A percentile compares a stretch with the other conserved stretches of the same genome.
These are phyloP conservation scores for Beauveria australis DNA, from an alignment of 2,329 filamentous ascomycete genomes.

Conservation along the genomic window DNA sequence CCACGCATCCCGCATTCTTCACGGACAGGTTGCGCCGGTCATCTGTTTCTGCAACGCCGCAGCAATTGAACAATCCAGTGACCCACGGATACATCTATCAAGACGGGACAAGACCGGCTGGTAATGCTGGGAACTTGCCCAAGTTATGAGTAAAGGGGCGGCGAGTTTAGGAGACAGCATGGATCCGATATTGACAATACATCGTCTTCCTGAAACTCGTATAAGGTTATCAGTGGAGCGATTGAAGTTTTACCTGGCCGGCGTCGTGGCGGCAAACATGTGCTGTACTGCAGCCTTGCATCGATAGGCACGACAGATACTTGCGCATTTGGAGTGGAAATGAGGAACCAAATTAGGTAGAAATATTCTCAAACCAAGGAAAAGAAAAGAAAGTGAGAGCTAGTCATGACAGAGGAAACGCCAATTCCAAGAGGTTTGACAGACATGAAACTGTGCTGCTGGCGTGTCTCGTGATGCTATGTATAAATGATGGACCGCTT, in stretches of 20 bases:
- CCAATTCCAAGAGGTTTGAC: not conserved
- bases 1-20: conserved; percentile 69
- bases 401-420: not conserved
- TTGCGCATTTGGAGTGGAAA: not conserved
- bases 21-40: conserved; percentile 52
- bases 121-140: conserved; percentile 17
- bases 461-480: not conserved
- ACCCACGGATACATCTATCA: conserved; percentile 55
- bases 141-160: conserved; percentile 26
- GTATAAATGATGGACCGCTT: not conserved
- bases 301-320: not conserved
- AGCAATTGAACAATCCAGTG: conserved; percentile 36
- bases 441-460: not conserved
- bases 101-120: conserved; percentile 27
- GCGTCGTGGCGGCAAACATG: not conserved
- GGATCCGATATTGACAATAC: not conserved
- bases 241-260: not conserved
- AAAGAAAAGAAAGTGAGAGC: not conserved
- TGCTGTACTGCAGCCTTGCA: not conserved
- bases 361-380: conserved; percentile 1
- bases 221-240: not conserved
- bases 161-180: not conserved
- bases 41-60: conserved; percentile 28
- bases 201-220: not conserved
- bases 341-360: not conserved